Evolutionary conservation across 805 yeast species (phyloP).

Genomic region (Pichia thaimueangensis): DNA sequence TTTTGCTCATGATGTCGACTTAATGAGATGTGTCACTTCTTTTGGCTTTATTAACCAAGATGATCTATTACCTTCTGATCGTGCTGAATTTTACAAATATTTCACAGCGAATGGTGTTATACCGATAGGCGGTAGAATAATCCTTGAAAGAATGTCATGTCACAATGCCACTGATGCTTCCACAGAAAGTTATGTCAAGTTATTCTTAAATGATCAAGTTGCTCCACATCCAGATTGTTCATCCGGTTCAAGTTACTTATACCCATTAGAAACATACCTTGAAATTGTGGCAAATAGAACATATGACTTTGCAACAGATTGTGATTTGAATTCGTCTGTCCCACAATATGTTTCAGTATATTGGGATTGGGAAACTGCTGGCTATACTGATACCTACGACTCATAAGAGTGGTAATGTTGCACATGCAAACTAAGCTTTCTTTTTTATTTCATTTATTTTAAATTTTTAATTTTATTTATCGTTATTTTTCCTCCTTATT

Average conservation of each 20-base stretch:
- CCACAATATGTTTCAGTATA: conserved; percentile 6
- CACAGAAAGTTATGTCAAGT: conserved; percentile 36
- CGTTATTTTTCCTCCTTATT: background rate
- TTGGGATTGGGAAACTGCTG: conserved; percentile 7
- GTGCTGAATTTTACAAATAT: conserved; percentile 33
- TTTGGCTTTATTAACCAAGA: conserved; percentile 45
- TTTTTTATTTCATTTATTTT: too few relatives aligned
- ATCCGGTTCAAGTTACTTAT: conserved; percentile 48
- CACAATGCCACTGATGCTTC: conserved; percentile 23
- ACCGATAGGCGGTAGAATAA: conserved; percentile 47
- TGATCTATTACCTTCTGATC: conserved; percentile 37
- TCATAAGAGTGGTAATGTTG: too few relatives aligned
- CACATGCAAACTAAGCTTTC: background rate
- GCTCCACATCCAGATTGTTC: conserved; percentile 41
- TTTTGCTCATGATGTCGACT: conserved; percentile 65
- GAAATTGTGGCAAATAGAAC: background rate
- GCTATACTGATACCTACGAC: background rate
- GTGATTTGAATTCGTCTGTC: background rate
- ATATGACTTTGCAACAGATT: background rate
- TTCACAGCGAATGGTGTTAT: conserved; percentile 35
- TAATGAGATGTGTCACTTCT: conserved; percentile 52
- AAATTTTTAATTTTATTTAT: too few relatives aligned
- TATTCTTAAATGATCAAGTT: conserved; percentile 47
- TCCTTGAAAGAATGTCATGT: conserved; percentile 36
- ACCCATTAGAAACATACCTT: conserved; percentile 30